Evolutionary conservation across 2,329 filamentous ascomycete species (phyloP).

Genomic region (Penicillium frequentans): DNA sequence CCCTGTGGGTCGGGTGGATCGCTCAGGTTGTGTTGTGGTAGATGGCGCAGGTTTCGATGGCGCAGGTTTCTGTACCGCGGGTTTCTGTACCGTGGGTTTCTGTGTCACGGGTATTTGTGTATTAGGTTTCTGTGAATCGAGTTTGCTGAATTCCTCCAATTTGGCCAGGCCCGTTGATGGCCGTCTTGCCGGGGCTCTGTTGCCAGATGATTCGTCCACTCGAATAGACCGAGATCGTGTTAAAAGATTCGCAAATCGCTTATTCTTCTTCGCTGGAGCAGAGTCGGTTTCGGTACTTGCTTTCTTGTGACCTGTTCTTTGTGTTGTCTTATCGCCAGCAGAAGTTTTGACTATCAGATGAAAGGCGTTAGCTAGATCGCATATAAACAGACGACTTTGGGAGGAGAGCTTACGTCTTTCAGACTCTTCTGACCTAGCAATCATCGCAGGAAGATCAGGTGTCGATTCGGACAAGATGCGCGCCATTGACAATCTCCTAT

Average conservation of each 20-base stretch:
- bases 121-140: constrained; percentile 40
- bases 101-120: constrained; percentile 22
- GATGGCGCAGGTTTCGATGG: constrained; percentile 35
- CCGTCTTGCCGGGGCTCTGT: constrained; percentile 33
- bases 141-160: constrained; percentile 35
- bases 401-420: constrained; percentile 26
- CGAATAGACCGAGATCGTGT: constrained; percentile 47
- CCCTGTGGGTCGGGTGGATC: constrained; percentile 54
- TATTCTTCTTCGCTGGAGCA: constrained; percentile 39
- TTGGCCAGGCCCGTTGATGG: constrained; percentile 42
- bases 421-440: constrained; percentile 28
- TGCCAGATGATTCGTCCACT: constrained; percentile 41
- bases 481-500: constrained; percentile 38
- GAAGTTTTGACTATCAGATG: constrained; percentile 20
- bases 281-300: constrained; percentile 29
- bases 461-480: constrained; percentile 43
- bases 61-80: constrained; percentile 14
- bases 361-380: constrained; percentile 5
- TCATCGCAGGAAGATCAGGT: constrained; percentile 39
- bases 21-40: constrained; percentile 66
- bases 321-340: constrained; percentile 21
- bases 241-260: constrained; percentile 47
- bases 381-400: neutral
- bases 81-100: constrained; percentile 42
- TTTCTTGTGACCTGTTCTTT: constrained; percentile 26